Percentiles rank a stretch among this genome's conserved stretches.
Evolutionary conservation across 129 eudicot genomes (phyloP).

Genomic region (Helianthus tuberosus): DNA sequence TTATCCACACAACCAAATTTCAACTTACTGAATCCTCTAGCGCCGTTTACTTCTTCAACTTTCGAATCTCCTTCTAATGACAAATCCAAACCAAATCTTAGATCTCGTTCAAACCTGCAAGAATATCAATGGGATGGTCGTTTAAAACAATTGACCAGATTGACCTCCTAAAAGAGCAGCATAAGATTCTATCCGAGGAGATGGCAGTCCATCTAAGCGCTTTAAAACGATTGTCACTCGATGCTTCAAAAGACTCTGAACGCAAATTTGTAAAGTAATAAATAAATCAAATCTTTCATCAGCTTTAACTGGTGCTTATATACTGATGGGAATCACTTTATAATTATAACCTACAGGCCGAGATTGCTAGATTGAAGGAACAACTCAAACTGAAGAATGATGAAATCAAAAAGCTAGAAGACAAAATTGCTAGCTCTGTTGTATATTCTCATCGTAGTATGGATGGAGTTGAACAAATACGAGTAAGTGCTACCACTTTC

Average conservation of each 20-base stretch:
- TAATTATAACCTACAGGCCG: constrained; percentile 42
- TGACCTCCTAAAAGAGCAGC: constrained; percentile 89
- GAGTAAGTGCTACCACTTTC: constrained; percentile 44
- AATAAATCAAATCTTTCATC: constrained; percentile 22
- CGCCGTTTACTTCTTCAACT: too few relatives aligned
- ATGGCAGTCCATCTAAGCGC: constrained; percentile 83
- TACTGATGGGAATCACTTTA: constrained; percentile 16
- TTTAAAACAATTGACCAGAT: constrained; percentile 76
- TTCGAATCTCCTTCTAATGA: too few relatives aligned
- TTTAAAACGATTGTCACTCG: constrained; percentile 69
- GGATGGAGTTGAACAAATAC: constrained; percentile 57
- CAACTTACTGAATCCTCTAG: too few relatives aligned
- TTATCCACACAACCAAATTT: too few relatives aligned
- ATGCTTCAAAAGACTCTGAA: constrained; percentile 48
- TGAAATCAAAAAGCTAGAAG: constrained; percentile 65
- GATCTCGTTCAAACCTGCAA: too few relatives aligned
- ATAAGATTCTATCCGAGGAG: constrained; percentile 87
- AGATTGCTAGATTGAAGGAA: constrained; percentile 66
- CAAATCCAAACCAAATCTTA: too few relatives aligned
- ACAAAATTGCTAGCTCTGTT: constrained; percentile 52
- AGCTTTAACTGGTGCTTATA: constrained; percentile 16
- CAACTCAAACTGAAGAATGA: constrained; percentile 61
- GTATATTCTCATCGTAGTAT: constrained; percentile 43
- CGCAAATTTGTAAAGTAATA: constrained; percentile 72
- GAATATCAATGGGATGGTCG: too few relatives aligned